Conservation (phyloP, 78 protist species). For the Tieghemostelium lacteum region DNA sequence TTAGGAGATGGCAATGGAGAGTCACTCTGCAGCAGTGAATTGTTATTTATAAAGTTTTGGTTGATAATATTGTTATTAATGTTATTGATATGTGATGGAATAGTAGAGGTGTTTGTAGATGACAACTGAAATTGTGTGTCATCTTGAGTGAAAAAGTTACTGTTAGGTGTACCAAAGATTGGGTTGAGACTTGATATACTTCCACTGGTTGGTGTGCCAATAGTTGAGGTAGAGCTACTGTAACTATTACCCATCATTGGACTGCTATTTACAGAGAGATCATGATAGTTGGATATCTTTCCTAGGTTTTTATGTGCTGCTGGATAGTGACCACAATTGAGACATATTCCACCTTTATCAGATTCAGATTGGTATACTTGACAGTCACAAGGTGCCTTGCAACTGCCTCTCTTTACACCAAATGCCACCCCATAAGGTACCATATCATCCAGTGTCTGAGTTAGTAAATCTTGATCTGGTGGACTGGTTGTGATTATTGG, state of each 20-base stretch:
- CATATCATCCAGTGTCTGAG: conserved; percentile 30
- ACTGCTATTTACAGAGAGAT: neutral
- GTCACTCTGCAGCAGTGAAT: neutral
- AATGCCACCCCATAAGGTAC: conserved; percentile 61
- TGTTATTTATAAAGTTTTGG: neutral
- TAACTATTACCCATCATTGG: neutral
- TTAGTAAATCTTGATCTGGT: neutral
- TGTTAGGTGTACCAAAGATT: too few species aligned
- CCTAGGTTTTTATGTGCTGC: conserved; percentile 67
- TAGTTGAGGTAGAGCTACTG: neutral
- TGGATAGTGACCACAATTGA: conserved; percentile 76
- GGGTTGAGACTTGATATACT: too few species aligned
- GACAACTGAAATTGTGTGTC: neutral
- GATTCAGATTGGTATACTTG: conserved; percentile 31
- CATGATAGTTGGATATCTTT: neutral
- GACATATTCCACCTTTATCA: conserved; percentile 69
- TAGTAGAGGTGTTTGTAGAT: neutral
- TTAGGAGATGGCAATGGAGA: neutral
- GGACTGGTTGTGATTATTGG: neutral
- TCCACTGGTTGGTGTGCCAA: neutral
- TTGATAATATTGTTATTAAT: conserved; percentile 3
- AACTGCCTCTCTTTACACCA: conserved; percentile 67
- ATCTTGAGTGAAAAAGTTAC: neutral
- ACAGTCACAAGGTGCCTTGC: conserved; percentile 78
- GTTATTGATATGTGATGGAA: neutral